A percentile compares a stretch with the other conserved stretches of the same genome.
phyloP scores from a whole-genome alignment of 2,329 filamentous ascomycete species.

The Hypomyces rosellus region DNA sequence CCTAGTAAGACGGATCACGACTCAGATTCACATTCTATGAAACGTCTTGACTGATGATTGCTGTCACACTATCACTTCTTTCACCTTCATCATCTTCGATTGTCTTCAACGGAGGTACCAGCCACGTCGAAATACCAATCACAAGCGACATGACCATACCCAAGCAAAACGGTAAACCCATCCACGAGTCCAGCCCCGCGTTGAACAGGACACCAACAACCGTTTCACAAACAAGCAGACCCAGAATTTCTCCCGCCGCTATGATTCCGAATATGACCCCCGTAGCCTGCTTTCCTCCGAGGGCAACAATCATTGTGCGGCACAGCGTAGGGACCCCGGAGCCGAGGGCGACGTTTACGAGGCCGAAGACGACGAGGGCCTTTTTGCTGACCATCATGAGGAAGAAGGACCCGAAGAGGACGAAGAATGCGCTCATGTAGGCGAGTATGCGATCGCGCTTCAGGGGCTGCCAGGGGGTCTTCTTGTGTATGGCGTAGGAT shows the following conservation, averaged over 20 bases:
- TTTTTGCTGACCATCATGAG: constrained; percentile 17
- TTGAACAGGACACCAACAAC: constrained; percentile 19
- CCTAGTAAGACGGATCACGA: neutral
- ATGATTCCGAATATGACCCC: constrained; percentile 21
- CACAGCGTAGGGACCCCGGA: constrained; percentile 21
- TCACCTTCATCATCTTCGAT: neutral
- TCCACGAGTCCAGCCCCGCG: constrained; percentile 18
- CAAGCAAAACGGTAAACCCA: constrained; percentile 19
- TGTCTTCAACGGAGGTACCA: neutral
- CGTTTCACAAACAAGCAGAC: constrained; percentile 16
- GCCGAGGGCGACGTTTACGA: constrained; percentile 17
- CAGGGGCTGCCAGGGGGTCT: constrained; percentile 1
- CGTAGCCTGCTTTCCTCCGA: constrained; percentile 11
- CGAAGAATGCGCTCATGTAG: constrained; percentile 15
- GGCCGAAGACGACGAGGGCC: constrained; percentile 17
- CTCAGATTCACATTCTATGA: neutral
- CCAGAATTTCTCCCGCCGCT: constrained; percentile 19
- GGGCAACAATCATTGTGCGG: constrained; percentile 19
- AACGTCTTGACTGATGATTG: neutral
- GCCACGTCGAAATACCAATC: constrained; percentile 15
- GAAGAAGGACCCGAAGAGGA: constrained; percentile 19
- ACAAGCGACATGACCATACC: constrained; percentile 11
- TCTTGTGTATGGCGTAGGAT: constrained; percentile 11
- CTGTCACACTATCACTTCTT: neutral
- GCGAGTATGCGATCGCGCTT: constrained; percentile 15